Base-by-base conservation (phyloP, 352 stramenopile species). In the Peronospora destructor region DNA sequence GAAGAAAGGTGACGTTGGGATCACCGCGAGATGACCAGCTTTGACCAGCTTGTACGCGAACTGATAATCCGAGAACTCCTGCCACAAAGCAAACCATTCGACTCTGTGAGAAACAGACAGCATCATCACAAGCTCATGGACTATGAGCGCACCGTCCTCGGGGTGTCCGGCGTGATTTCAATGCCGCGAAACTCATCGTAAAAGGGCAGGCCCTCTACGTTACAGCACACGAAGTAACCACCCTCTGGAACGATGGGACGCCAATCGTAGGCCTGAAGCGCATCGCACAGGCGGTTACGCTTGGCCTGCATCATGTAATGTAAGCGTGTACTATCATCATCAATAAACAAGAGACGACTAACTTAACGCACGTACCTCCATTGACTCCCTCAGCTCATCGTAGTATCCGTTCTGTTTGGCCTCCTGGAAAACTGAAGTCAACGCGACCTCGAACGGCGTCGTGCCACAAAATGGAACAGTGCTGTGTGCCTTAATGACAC, bases 221-320 rank as follows among this genome's bases (percentile, higher is more conserved):
- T 83, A 60, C 81, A 91, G 58, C 78, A 90, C 25, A 98, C 85
- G 53, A 98, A 98, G 71, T 98, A 98, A 26, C 94, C 95, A 4
- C 95, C 94, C 40, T 97, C 67, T 0, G 94, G 93, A 0, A 96
- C 74, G 36, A 97, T 96, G 6, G 88, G 91, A 37, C 76, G 85
- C 73, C 94, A 96, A 57, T 85, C 76, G 8, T 81, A 86, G 1
- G 51, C 59, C 26, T 79, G 55, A 1, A 98, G 73, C 6, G 86
- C 81, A 2, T 71, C 68, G 1, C 86, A 85, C 16, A 98, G 71
- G 5, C 85, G 72, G 44, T 94, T 61, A 40, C 93, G 75, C 67
- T 97, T 95, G 35, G 74, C 33, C 70, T 89, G 56, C 13, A 66
- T 12, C 50, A 51, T 59, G 40, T 56, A 64, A 52, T 45, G 56